These are phyloP conservation scores for Ceratocystis cubensis DNA, from an alignment of 2,329 filamentous ascomycete species.

Conservation along the genomic window DNA sequence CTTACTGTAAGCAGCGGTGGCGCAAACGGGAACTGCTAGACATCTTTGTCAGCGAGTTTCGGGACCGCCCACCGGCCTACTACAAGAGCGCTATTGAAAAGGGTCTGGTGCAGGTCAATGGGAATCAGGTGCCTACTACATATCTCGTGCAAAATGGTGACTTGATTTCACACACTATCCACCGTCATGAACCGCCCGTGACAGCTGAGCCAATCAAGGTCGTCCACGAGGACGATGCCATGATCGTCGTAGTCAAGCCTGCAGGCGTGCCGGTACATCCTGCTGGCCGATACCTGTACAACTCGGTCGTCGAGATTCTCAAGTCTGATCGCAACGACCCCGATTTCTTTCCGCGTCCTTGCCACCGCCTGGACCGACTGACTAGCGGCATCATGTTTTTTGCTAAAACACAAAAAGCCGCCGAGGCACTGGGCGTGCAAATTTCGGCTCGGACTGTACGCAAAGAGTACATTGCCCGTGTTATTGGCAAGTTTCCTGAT, in stretches of 20 bases:
- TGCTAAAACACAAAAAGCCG: constrained; percentile 70
- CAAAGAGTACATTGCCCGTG: constrained; percentile 90
- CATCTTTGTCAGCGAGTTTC: constrained; percentile 83
- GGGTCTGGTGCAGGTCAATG: constrained; percentile 71
- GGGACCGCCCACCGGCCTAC: constrained; percentile 74
- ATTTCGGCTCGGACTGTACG: constrained; percentile 70
- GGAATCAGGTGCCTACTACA: constrained; percentile 52
- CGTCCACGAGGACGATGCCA: constrained; percentile 80
- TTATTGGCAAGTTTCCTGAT: constrained; percentile 82
- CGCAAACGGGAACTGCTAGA: constrained; percentile 67
- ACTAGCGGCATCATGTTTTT: constrained; percentile 98
- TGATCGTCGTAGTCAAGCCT: constrained; percentile 96
- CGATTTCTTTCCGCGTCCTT: constrained; percentile 51
- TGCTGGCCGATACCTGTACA: constrained; percentile 89
- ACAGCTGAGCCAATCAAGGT: constrained; percentile 66
- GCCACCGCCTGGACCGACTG: constrained; percentile 84
- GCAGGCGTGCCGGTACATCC: constrained; percentile 91
- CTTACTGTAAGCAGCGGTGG: constrained; percentile 90
- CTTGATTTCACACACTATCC: constrained; percentile 80
- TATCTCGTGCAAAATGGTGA: constrained; percentile 78
- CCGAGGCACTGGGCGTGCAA: constrained; percentile 62
- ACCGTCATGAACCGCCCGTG: constrained; percentile 91
- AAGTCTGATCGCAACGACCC: constrained; percentile 51
- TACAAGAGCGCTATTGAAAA: constrained; percentile 73
- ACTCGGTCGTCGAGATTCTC: constrained; percentile 89